Conservation (phyloP, 345 rosid species). For the Syzygium oleosum region DNA sequence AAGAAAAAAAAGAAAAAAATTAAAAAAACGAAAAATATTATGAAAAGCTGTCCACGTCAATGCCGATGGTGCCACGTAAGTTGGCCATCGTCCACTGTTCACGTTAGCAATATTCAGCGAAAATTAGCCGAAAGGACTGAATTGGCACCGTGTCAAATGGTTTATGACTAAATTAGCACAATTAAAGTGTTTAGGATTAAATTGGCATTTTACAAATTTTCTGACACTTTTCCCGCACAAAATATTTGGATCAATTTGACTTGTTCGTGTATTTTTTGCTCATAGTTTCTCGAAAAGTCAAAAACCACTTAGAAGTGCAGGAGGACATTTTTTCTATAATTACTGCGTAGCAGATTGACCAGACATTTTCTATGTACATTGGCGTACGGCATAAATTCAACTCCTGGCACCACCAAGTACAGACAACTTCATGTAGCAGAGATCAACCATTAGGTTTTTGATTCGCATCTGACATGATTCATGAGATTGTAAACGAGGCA, state of each 20-base stretch:
- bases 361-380: neutral
- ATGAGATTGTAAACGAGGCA: neutral
- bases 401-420: neutral
- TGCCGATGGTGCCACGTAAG: no score
- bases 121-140: no score
- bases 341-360: neutral
- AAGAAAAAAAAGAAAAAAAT: no score
- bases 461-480: neutral
- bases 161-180: no score
- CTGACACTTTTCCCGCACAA: neutral
- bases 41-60: no score
- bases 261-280: neutral
- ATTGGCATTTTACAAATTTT: no score
- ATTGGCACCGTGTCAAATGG: no score
- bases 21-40: no score
- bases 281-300: neutral
- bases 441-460: neutral
- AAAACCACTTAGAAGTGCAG: neutral
- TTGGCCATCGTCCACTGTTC: no score
- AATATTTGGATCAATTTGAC: neutral
- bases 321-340: neutral
- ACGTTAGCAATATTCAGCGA: no score
- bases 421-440: neutral
- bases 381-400: neutral
- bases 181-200: no score